Base-by-base conservation (phyloP, 225 moss, liverwort and hornwort species). In the Polytrichum formosum region DNA sequence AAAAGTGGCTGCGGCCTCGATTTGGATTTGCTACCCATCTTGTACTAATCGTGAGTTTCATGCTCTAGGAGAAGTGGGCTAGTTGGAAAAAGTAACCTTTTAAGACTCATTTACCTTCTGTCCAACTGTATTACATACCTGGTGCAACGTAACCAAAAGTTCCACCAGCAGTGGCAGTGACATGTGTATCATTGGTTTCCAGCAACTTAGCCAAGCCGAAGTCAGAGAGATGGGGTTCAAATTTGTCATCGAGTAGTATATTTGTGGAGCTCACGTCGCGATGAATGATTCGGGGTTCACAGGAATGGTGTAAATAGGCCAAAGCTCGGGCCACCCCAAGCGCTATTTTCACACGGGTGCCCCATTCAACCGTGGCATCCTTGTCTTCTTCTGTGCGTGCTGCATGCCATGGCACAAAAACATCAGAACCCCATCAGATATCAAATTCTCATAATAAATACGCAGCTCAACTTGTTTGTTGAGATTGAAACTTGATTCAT, bases 141-240 rank as follows among this genome's bases (percentile, higher is more conserved):
- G 84, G 88, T 66, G 82, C 68, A 59, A 84, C 66, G 56, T 82
- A 84, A 67, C 85, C 85, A 75, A 81, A 85, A 53, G 88, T 85
- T 64, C 85, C 88, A 61, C 79, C 85, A 33, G 82, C 82, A 28
- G 88, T 82, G 5, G 63, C 85, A 69, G 75, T 77, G 55, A 76
- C 65, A 74, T 88, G 85, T 19, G 85, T 75, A 18, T 82, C 76
- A 16, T 80, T 71, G 54, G 17, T 31, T 33, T 76, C 68, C 62
- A 88, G 65, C 58, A 88, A 63, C 73, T 68, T 82, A 30, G 88
- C 84, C 75, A 88, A 69, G 56, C 85, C 85, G 21, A 88, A 85
- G 72, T 88, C 88, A 58, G 88, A 80, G 25, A 88, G 79, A 55
- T 65, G 80, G 31, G 88, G 74, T 68, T 82, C 85, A 27, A 80